Percentiles rank a stretch among this genome's conserved stretches.
Evolutionary conservation across 73 alveolate genomes (phyloP).

Genomic region (Paramecium octaurelia): DNA sequence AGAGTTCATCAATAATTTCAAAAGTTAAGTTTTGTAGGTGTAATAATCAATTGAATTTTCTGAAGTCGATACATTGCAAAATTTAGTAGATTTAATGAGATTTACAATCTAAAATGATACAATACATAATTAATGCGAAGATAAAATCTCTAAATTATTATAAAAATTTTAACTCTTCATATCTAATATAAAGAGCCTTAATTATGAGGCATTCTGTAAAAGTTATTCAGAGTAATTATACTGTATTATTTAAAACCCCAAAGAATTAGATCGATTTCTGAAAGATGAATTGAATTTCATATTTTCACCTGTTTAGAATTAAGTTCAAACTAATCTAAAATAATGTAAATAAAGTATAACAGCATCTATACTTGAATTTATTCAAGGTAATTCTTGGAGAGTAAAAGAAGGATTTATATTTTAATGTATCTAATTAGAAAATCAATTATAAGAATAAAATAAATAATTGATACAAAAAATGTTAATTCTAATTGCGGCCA

Average conservation of each 20-base stretch:
- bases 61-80: background rate
- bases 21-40: background rate
- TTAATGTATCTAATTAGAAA: background rate
- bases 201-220: background rate
- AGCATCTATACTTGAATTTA: background rate
- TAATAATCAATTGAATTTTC: background rate
- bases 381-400: background rate
- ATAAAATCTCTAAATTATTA: background rate
- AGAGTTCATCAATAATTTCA: background rate
- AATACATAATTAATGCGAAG: background rate
- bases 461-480: background rate
- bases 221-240: background rate
- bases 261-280: background rate
- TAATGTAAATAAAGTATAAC: background rate
- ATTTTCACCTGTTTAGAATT: background rate
- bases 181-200: background rate
- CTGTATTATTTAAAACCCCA: background rate
- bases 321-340: background rate
- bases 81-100: background rate
- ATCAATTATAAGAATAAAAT: background rate
- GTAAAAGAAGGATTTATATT: background rate
- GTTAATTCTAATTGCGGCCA: background rate
- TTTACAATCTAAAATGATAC: background rate
- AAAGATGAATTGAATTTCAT: background rate
- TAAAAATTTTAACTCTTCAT: background rate